Evolutionary conservation across 1,284 basidiomycete genomes (phyloP), one percentile per base, ranked within the genome.

Genomic region (Leccinum pachyderme): DNA sequence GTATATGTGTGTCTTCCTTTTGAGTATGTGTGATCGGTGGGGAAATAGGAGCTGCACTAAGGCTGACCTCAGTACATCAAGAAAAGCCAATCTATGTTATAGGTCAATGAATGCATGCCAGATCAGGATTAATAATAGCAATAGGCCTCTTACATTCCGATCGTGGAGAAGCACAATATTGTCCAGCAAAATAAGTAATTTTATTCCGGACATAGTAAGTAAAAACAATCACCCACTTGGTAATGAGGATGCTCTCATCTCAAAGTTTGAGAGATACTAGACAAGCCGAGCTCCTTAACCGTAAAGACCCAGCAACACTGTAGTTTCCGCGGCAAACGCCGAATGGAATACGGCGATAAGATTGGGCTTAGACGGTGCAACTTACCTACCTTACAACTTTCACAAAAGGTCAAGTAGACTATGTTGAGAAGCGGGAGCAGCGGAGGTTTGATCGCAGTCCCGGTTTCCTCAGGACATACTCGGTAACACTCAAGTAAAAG

Each of bases 91-190:
- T 59, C 68, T 70, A 27, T 4, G 32, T 43, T 31, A n/a, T 8
- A 4, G 2, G 48, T 71, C 22, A 69, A 44, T 32, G 7, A 51
- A 22, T 18, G 39, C n/a, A 33, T 15, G 39, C n/a, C 37, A 12
- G 25, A 22, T 7, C 29, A 9, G n/a, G 3, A 41, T 0, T 11
- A 44, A 35, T 47, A 15, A 15, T 18, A 11, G 22, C 18, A 18
- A 18, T 1, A 18, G 18, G 6, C 2, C 2, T 43, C 65, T 53
- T 53, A 71, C 71, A 70, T 72, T 54, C 68, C 68, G 3, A 70
- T 59, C 60, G 73, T 56, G 5, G 68, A 71, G n/a, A 67, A 70
- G 25, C 73, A 57, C 37, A 70, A 39, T 70, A 70, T 52, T 71
- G 63, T 5, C 68, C 68, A 4, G 68, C 52, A 44, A 70, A 73